These are phyloP conservation scores for Cyberlindnera mycetangii DNA, from an alignment of 805 yeast species.

Conservation along the genomic window DNA sequence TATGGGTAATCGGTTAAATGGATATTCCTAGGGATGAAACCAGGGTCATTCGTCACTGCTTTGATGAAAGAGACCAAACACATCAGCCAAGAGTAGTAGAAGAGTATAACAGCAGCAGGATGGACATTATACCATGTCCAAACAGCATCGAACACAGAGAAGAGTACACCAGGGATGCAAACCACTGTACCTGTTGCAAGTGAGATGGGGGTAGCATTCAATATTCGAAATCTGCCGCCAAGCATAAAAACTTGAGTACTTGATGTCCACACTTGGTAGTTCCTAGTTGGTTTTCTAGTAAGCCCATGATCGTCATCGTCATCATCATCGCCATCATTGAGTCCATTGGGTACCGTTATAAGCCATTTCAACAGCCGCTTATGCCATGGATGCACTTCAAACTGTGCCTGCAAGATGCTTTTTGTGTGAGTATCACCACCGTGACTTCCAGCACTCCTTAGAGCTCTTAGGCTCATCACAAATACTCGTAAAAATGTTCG, in stretches of 20 bases:
- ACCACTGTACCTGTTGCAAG: slow-evolving; percentile 34
- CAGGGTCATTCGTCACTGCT: slow-evolving; percentile 67
- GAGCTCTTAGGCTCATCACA: background rate
- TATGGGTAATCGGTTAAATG: slow-evolving; percentile 47
- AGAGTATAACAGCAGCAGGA: slow-evolving; percentile 54
- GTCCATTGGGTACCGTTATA: slow-evolving; percentile 18
- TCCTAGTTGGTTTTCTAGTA: slow-evolving; percentile 18
- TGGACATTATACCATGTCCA: slow-evolving; percentile 58
- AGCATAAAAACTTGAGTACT: slow-evolving; percentile 47
- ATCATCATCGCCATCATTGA: background rate
- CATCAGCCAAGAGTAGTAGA: slow-evolving; percentile 56
- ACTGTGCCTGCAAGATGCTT: background rate
- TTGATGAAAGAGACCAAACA: slow-evolving; percentile 46
- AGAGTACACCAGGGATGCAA: slow-evolving; percentile 50
- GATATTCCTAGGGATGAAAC: slow-evolving; percentile 59
- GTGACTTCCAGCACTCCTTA: background rate
- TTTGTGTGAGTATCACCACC: background rate
- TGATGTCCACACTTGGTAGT: slow-evolving; percentile 43
- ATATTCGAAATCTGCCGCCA: slow-evolving; percentile 62
- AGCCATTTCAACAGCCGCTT: slow-evolving; percentile 24
- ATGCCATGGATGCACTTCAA: slow-evolving; percentile 2
- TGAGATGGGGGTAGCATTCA: slow-evolving; percentile 39
- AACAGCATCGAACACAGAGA: slow-evolving; percentile 35
- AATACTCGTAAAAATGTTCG: too few relatives aligned
- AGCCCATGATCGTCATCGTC: background rate